Evolutionary conservation across 345 rosid genomes (phyloP), one percentile per base, ranked within the genome.

Genomic region (Murraya paniculata): DNA sequence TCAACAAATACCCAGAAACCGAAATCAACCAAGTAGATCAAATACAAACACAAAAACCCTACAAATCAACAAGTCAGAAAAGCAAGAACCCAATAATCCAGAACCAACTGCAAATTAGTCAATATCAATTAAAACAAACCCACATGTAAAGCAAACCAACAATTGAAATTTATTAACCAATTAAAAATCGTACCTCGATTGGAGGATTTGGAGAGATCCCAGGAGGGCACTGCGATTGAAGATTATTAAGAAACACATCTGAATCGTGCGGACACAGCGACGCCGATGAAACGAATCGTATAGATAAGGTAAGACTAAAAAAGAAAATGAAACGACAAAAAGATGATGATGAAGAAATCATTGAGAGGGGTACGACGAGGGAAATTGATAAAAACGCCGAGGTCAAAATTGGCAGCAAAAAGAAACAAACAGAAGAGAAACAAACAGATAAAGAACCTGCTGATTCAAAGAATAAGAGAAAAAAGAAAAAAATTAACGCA

Each of bases 141-240:
- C 25, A 28, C 25, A 13, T n/a, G 13, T 64, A 55, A 22, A 27
- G 24, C 24, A 48, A 64, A 16, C 1, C 59, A 55, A 27, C 53
- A 24, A 39, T 10, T 31, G 18, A 30, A 21, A 27, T 5, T 4
- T 59, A 65, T 19, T 65, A 53, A 27, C 30, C 45, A 59, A 22
- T 11, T 31, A 41, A 58, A 50, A 48, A 77, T 50, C 76, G 79
- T 65, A 93, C 98, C 94, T 92, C 78, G 45, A 89, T 64, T 78
- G 92, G 89, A 68, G 88, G 94, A 27, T 48, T 83, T 9, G 92
- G 89, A 33, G 88, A 81, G 80, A 88, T 83, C 86, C 88, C 84
- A 21, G 67, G 81, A 77, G 88, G 86, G 77, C 98, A 95, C 82
- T 80, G 93, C 25, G 80, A 77, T 64, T 78, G 83, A 72, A 95